Percentiles rank a stretch among this genome's conserved stretches.
Evolutionary conservation across 2,329 filamentous ascomycete species (phyloP).

Genomic region (Phoma sp.): DNA sequence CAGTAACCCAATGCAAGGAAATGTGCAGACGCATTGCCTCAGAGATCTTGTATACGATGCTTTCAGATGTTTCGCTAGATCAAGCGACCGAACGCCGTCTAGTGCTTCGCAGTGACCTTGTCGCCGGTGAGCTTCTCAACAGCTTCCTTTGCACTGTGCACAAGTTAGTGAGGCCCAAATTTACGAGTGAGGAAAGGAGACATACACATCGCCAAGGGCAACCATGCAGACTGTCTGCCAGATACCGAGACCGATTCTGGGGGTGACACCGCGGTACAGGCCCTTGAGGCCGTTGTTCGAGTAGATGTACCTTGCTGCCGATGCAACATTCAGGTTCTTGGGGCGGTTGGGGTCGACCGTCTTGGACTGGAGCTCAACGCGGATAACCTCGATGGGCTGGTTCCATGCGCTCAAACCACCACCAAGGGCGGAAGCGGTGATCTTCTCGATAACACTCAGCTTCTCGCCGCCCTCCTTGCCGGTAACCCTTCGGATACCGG

Average conservation of each 20-base stretch:
- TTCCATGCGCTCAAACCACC: slow-evolving; percentile 98
- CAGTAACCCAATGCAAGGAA: slow-evolving; percentile 3
- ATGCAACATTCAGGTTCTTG: slow-evolving; percentile 98
- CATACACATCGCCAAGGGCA: slow-evolving; percentile 95
- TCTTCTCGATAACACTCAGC: slow-evolving; percentile 83
- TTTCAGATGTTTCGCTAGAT: slow-evolving; percentile 2
- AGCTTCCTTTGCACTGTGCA: slow-evolving; percentile 67
- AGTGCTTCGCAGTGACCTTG: slow-evolving; percentile 70
- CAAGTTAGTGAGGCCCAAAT: slow-evolving; percentile 29
- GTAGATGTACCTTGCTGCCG: slow-evolving; percentile 86
- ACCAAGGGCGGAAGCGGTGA: slow-evolving; percentile 83
- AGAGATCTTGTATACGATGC: not conserved
- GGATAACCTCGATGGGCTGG: slow-evolving; percentile 99
- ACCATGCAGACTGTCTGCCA: slow-evolving; percentile 99
- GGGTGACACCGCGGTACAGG: slow-evolving; percentile 93
- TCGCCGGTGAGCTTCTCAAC: slow-evolving; percentile 72
- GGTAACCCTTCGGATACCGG: slow-evolving; percentile 79
- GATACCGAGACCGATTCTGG: slow-evolving; percentile 91
- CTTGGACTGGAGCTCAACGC: slow-evolving; percentile 99
- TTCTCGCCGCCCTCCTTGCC: slow-evolving; percentile 82
- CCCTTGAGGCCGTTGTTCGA: slow-evolving; percentile 85
- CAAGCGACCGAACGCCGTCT: slow-evolving; percentile 45
- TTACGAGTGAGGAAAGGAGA: slow-evolving; percentile 33
- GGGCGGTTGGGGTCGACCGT: slow-evolving; percentile 96
- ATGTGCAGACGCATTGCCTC: not conserved